phyloP scores from a whole-genome alignment of 345 rosid genomes.

The Lepidium africanum region DNA sequence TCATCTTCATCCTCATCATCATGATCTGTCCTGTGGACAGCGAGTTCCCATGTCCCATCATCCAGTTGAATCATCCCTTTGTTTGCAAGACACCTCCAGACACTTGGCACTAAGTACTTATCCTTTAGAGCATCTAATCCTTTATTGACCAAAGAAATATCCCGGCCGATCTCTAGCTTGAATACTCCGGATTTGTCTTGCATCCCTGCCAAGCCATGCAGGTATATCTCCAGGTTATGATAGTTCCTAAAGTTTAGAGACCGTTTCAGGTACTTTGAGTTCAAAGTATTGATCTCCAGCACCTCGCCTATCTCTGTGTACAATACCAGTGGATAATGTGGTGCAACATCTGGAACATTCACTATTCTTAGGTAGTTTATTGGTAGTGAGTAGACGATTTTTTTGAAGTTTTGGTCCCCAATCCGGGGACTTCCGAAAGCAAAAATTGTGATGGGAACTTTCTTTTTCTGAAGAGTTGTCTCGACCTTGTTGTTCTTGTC shows the following conservation, averaged over 20 bases:
- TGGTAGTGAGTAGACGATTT: neutral
- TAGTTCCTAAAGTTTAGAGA: constrained; percentile 28
- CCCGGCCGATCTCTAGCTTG: constrained; percentile 23
- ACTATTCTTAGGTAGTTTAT: constrained; percentile 23
- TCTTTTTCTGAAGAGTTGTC: neutral
- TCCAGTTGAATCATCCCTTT: constrained; percentile 49
- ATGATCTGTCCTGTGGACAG: constrained; percentile 30
- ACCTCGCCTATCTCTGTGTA: constrained; percentile 17
- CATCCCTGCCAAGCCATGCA: constrained; percentile 32
- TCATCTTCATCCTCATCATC: neutral
- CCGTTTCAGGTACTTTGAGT: constrained; percentile 28
- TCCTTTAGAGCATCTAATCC: constrained; percentile 27
- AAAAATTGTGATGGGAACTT: constrained; percentile 46
- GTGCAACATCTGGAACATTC: constrained; percentile 29
- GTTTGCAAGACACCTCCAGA: constrained; percentile 44
- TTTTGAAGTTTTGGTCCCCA: constrained; percentile 33
- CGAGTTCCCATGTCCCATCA: constrained; percentile 47
- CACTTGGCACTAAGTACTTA: constrained; percentile 35
- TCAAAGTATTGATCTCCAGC: constrained; percentile 23
- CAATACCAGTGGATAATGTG: constrained; percentile 23
- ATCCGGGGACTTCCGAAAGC: constrained; percentile 46
- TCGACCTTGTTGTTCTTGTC: constrained; percentile 21
- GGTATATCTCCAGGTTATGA: constrained; percentile 30
- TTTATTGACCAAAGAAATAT: constrained; percentile 32
- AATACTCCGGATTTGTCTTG: constrained; percentile 14